phyloP scores from a whole-genome alignment of 140 eudicot genomes.

The Oenanthe javanica region DNA sequence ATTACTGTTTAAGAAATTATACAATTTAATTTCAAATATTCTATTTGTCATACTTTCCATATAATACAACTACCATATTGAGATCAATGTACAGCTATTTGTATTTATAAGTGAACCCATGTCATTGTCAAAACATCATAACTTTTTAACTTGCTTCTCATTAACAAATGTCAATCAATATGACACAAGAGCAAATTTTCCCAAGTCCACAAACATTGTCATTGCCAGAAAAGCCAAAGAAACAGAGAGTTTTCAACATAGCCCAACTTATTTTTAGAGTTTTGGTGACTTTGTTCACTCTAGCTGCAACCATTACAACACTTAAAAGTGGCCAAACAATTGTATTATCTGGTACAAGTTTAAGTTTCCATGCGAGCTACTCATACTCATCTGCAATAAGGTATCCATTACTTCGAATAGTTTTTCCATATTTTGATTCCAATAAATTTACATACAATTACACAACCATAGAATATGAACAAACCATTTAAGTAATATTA shows the following conservation, averaged over 20 bases:
- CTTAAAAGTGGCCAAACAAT: conserved; percentile 14
- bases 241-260: background rate
- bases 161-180: background rate
- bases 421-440: background rate
- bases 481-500: no score
- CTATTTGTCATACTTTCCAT: background rate
- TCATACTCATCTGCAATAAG: conserved; percentile 21
- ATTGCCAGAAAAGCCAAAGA: background rate
- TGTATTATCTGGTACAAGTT: background rate
- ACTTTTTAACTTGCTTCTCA: background rate
- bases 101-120: background rate
- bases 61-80: background rate
- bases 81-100: background rate
- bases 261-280: conserved; percentile 18
- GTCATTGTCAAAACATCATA: background rate
- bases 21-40: background rate
- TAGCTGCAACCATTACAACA: conserved; percentile 12
- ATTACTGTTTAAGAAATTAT: no score
- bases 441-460: no score
- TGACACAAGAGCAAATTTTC: background rate
- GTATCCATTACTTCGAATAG: background rate
- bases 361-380: conserved; percentile 14
- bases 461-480: background rate
- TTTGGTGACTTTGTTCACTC: conserved; percentile 11
- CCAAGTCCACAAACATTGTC: background rate